Evolutionary conservation across 2,329 filamentous ascomycete species (phyloP), one percentile per base, ranked within the genome.

Genomic region (Helotiales sp.): DNA sequence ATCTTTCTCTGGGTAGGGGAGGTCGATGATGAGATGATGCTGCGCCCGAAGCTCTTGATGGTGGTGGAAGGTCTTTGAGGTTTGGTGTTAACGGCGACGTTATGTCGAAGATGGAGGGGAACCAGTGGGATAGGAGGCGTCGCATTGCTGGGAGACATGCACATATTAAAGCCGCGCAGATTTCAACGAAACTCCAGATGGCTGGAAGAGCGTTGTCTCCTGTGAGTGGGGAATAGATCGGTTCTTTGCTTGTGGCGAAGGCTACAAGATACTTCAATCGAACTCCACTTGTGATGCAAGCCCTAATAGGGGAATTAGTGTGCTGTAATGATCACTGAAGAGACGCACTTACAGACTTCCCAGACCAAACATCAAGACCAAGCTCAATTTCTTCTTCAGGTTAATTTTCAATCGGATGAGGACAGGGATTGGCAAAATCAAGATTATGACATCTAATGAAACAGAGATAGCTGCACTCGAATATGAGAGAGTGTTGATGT

Each of bases 401-500:
- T 87, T 87, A 28, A 91, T 79, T 32, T 86, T 84, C 82, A 91
- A 86, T 50, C 82, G 81, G 1, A 87, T 85, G 63, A 91, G 77
- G 49, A 89, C 86, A 1, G 88, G 88, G 79, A 91, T 87, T 0
- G 88, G 89, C 8, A 91, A 79, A 59, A 90, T 85, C 13, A 91
- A 79, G 34, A 91, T 86, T 37, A 86, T 84, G 32, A 91, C 77
- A 71, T 91, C 89, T n/a, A 89, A 90, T 60, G 87, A 86, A 69
- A 91, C 88, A 76, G 91, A 91, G 64, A 91, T 83, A 0, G 87
- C 88, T 1, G 88, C 87, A 1, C 88, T 89, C 6, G 87, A 87
- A 15, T 91, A 86, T 71, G 89, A 89, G 24, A 91, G 81, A 1
- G 85, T 87, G 65, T 90, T 82, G 52, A 89, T 86, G 73, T 90